A percentile compares a stretch with the other conserved stretches of the same genome.
These are phyloP conservation scores for Capniomyces stellatus DNA, from an alignment of 371 early-diverging fungal genomes.

Conservation along the genomic window DNA sequence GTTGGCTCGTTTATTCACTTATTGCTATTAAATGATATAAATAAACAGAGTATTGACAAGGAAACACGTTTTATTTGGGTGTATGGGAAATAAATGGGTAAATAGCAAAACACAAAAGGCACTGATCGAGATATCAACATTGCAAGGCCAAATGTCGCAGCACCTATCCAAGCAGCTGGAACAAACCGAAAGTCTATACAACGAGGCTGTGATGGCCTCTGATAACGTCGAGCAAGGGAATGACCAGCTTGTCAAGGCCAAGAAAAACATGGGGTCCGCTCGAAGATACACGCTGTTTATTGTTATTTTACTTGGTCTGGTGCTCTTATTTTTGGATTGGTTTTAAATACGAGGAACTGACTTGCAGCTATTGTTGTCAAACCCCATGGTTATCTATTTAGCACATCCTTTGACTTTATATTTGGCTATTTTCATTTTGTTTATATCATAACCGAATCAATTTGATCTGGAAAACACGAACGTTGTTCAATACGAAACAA, in stretches of 20 bases:
- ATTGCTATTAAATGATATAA: neutral
- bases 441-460: too few species aligned
- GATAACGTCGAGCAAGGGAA: conserved; percentile 41
- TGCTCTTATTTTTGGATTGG: conserved; percentile 53
- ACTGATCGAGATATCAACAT: conserved; percentile 41
- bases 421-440: too few species aligned
- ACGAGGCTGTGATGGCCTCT: conserved; percentile 39
- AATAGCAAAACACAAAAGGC: conserved; percentile 36
- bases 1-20: neutral
- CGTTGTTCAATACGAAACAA: too few species aligned
- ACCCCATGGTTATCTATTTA: too few species aligned
- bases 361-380: too few species aligned
- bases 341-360: too few species aligned
- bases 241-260: conserved; percentile 30
- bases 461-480: too few species aligned
- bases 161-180: conserved; percentile 45
- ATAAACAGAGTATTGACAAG: neutral
- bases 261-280: conserved; percentile 33
- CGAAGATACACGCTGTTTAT: conserved; percentile 43
- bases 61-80: neutral
- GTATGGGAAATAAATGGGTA: neutral
- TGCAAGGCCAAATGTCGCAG: conserved; percentile 38
- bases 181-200: conserved; percentile 45
- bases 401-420: too few species aligned
- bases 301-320: conserved; percentile 38